Evolutionary conservation across 106 monocot species (phyloP).

Genomic region (Hemerocallis citrina): DNA sequence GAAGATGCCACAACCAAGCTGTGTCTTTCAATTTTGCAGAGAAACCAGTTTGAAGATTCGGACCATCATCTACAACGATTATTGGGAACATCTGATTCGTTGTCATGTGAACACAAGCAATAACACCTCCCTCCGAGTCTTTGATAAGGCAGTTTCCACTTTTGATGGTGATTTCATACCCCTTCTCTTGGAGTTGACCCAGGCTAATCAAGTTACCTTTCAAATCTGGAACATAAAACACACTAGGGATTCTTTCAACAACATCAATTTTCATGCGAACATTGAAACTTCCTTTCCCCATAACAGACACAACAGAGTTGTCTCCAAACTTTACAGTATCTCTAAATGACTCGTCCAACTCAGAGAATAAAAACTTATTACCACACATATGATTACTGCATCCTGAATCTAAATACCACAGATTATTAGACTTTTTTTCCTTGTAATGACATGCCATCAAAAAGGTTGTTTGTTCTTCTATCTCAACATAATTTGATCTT

Average conservation of each 20-base stretch:
- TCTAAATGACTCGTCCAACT: background rate
- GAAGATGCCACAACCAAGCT: background rate
- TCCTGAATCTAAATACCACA: background rate
- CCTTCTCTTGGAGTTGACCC: background rate
- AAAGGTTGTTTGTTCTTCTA: background rate
- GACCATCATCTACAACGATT: background rate
- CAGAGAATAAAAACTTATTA: background rate
- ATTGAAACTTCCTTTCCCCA: background rate
- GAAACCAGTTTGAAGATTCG: background rate
- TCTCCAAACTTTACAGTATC: background rate
- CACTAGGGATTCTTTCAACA: background rate
- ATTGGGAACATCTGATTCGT: background rate
- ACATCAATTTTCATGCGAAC: background rate
- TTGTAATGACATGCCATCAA: background rate
- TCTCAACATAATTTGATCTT: background rate
- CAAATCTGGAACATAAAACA: background rate
- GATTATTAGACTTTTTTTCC: background rate
- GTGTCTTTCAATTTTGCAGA: too few relatives aligned
- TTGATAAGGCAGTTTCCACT: background rate
- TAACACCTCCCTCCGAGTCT: background rate
- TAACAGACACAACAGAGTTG: background rate
- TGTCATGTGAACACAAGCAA: background rate
- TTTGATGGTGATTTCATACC: background rate
- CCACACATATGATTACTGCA: conserved; percentile 1
- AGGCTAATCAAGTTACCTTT: background rate